Percentiles rank a stretch among this genome's conserved stretches.
Conservation (phyloP, 129 eudicot genomes). For the Deinandra increscens region DNA sequence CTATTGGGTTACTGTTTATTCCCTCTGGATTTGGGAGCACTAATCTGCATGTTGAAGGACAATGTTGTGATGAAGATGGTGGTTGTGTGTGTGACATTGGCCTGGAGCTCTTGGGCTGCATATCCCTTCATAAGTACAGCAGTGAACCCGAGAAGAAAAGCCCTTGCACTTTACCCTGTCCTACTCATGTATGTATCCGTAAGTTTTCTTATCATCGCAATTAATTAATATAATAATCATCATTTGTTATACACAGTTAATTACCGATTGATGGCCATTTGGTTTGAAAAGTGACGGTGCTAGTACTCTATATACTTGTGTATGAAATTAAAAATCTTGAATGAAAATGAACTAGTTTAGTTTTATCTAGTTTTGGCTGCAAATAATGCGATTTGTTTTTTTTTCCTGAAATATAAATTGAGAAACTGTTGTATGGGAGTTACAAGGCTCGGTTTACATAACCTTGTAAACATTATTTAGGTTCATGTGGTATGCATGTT, state of each 20-base stretch:
- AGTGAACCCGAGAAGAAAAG: conserved; percentile 88
- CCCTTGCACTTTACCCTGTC: conserved; percentile 95
- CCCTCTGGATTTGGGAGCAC: conserved; percentile 83
- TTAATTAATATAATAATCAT: conserved; percentile 37
- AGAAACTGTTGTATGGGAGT: no score
- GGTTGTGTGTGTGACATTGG: conserved; percentile 70
- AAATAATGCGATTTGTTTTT: no score
- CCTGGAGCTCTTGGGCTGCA: conserved; percentile 98
- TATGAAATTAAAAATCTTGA: conserved; percentile 23
- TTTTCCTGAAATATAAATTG: no score
- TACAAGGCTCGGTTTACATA: no score
- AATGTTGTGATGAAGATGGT: conserved; percentile 60
- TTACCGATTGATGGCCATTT: not conserved
- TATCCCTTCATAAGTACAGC: conserved; percentile 97
- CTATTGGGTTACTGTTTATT: conserved; percentile 91
- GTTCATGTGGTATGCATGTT: no score
- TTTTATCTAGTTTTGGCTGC: no score
- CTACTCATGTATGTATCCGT: conserved; percentile 93
- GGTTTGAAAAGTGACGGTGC: not conserved
- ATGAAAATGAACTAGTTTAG: conserved; percentile 9
- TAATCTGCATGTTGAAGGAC: conserved; percentile 77
- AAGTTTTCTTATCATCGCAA: conserved; percentile 89
- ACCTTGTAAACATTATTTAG: no score
- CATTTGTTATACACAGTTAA: not conserved
- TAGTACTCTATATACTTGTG: conserved; percentile 13